Evolutionary conservation across 148 eudicot species (phyloP).

Genomic region (Rhododendron griersonianum): DNA sequence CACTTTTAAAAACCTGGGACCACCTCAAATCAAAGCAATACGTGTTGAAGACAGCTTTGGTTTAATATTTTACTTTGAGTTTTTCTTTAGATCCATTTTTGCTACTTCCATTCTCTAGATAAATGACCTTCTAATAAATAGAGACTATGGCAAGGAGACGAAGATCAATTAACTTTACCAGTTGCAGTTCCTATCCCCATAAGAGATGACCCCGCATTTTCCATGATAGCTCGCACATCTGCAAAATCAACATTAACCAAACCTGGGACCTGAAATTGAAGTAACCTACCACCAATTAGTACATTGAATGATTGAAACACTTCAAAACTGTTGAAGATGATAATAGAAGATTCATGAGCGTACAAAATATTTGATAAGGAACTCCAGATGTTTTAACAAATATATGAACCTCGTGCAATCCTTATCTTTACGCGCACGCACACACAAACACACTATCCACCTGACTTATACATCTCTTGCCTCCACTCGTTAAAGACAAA

Average conservation of each 20-base stretch:
- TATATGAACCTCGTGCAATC: not conserved
- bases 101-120: not conserved
- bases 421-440: not conserved
- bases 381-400: not conserved
- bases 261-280: constrained; percentile 13
- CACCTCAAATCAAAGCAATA: not conserved
- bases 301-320: not conserved
- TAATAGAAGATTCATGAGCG: not conserved
- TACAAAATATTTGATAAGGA: not conserved
- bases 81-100: not conserved
- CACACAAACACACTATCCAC: not conserved
- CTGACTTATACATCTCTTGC: not conserved
- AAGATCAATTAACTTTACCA: constrained; percentile 1
- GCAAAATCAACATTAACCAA: constrained; percentile 17
- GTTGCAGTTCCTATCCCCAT: constrained; percentile 17
- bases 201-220: constrained; percentile 14
- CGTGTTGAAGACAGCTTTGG: not conserved
- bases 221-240: constrained; percentile 15
- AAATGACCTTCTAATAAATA: not conserved
- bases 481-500: not conserved
- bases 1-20: not conserved
- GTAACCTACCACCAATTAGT: constrained; percentile 2
- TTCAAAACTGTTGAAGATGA: not conserved
- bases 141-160: not conserved
- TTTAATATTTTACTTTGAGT: not conserved